Conservation (phyloP, 495 filamentous ascomycete species). For the Penicillium longicatenatum region DNA sequence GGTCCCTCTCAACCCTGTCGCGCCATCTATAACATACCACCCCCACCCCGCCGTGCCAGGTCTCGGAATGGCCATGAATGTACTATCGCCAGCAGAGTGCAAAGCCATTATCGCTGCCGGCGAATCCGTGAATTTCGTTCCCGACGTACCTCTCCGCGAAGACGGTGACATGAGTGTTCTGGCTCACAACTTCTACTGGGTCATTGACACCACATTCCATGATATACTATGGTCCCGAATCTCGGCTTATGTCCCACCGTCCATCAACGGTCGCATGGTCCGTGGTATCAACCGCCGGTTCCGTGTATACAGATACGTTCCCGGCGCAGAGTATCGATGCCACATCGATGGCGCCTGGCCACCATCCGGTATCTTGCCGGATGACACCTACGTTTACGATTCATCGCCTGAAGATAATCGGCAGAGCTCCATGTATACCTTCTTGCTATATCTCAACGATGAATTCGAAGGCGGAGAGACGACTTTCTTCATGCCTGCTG, state of each 20-base stretch:
- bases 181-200: constrained; percentile 48
- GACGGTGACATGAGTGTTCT: constrained; percentile 43
- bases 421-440: constrained; percentile 46
- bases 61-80: constrained; percentile 37
- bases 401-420: constrained; percentile 35
- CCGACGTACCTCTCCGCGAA: constrained; percentile 40
- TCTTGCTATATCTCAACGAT: constrained; percentile 43
- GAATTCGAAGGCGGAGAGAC: constrained; percentile 46
- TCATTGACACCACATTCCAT: constrained; percentile 41
- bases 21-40: constrained; percentile 35
- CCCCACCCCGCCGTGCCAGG: constrained; percentile 41
- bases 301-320: constrained; percentile 44
- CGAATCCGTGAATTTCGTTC: constrained; percentile 40
- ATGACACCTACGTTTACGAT: constrained; percentile 42
- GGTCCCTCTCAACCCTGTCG: constrained; percentile 29
- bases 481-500: constrained; percentile 41
- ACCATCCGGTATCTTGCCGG: constrained; percentile 36
- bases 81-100: constrained; percentile 36
- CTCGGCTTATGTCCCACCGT: constrained; percentile 30
- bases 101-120: constrained; percentile 41
- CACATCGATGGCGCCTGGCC: constrained; percentile 46
- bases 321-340: constrained; percentile 42
- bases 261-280: constrained; percentile 34
- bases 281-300: constrained; percentile 43
- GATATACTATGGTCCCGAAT: constrained; percentile 42